phyloP scores from a whole-genome alignment of 106 monocot genomes.

The Dendrobium huoshanense region DNA sequence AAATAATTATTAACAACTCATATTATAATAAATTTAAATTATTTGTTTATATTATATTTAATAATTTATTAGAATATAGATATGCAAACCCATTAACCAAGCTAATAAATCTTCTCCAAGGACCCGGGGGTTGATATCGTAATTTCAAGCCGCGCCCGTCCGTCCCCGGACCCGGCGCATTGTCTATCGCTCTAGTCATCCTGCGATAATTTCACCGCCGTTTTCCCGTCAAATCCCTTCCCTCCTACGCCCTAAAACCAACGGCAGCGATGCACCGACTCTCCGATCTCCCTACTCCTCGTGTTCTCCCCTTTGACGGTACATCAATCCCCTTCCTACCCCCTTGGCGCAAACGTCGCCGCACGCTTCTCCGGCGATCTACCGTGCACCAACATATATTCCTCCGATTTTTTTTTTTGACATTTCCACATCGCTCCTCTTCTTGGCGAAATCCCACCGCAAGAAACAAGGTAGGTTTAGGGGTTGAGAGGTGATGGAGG shows the following conservation, averaged over 20 bases:
- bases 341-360: constrained; percentile 5
- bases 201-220: neutral
- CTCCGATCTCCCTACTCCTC: neutral
- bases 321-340: neutral
- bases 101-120: no score
- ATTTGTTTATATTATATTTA: no score
- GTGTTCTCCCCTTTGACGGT: neutral
- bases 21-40: no score
- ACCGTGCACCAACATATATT: neutral
- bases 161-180: constrained; percentile 1
- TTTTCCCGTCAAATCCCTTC: constrained; percentile 3
- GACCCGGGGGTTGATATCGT: neutral
- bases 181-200: neutral
- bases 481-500: neutral
- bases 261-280: constrained; percentile 12
- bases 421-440: neutral
- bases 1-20: no score
- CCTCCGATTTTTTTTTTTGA: neutral
- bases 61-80: no score
- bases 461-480: neutral
- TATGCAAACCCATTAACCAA: no score
- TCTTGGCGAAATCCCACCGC: neutral
- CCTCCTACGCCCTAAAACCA: constrained; percentile 2
- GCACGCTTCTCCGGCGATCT: constrained; percentile 9
- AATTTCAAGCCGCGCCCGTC: neutral